Conservation (phyloP, 2,329 filamentous ascomycete genomes). For the Clonostachys solani region DNA sequence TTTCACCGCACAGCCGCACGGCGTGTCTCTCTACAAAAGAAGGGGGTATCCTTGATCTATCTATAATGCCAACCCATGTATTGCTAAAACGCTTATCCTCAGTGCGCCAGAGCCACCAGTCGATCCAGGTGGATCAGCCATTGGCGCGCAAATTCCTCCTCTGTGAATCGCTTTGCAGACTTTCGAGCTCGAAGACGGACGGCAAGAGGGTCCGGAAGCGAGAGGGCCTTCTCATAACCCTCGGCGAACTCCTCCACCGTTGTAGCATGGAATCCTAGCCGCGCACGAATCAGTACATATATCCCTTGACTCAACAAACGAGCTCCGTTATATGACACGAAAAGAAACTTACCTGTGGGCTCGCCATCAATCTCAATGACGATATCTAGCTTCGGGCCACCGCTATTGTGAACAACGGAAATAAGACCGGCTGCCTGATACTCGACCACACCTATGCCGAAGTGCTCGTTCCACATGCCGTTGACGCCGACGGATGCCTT, state of each 20-base stretch:
- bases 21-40: slow-evolving; percentile 1
- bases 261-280: slow-evolving; percentile 75
- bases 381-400: slow-evolving; percentile 91
- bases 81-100: background rate
- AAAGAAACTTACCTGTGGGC: slow-evolving; percentile 59
- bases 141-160: slow-evolving; percentile 74
- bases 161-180: slow-evolving; percentile 82
- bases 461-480: slow-evolving; percentile 99
- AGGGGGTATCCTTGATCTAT: slow-evolving; percentile 7
- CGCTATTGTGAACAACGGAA: slow-evolving; percentile 87
- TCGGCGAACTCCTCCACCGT: slow-evolving; percentile 75
- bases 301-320: too few relatives aligned
- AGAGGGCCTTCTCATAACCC: slow-evolving; percentile 74
- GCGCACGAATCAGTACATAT: too few relatives aligned
- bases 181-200: slow-evolving; percentile 73
- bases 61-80: background rate
- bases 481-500: slow-evolving; percentile 85
- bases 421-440: slow-evolving; percentile 95
- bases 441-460: slow-evolving; percentile 96
- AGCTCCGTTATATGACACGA: too few relatives aligned
- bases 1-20: background rate
- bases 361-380: slow-evolving; percentile 75
- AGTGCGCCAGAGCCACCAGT: slow-evolving; percentile 50
- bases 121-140: slow-evolving; percentile 75
- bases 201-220: slow-evolving; percentile 64